Evolutionary conservation across 805 yeast species (phyloP).

Genomic region (Danielia oregonensis): DNA sequence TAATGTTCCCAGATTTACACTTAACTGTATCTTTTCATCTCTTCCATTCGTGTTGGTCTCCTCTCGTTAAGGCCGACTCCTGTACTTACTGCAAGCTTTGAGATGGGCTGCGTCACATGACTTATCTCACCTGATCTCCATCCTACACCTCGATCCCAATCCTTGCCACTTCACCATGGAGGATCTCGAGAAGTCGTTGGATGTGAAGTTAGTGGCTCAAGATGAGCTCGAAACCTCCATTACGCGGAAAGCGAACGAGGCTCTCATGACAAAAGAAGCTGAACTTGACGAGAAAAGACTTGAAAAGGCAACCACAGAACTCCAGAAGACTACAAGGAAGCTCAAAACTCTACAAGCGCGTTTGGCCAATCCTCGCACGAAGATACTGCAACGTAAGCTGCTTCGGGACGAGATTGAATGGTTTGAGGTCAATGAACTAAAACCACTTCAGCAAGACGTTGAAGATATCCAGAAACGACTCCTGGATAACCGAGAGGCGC

Average conservation of each 20-base stretch:
- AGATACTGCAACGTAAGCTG: slow-evolving; percentile 61
- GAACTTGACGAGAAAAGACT: slow-evolving; percentile 75
- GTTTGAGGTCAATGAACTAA: slow-evolving; percentile 48
- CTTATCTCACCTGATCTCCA: too few species aligned
- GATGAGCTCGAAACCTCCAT: slow-evolving; percentile 71
- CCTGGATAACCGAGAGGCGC: slow-evolving; percentile 24
- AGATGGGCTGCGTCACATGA: too few species aligned
- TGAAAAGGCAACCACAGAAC: slow-evolving; percentile 56
- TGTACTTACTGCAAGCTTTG: too few species aligned
- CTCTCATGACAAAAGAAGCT: slow-evolving; percentile 55
- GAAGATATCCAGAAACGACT: slow-evolving; percentile 45
- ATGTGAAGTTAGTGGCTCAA: slow-evolving; percentile 68
- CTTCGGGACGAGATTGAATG: slow-evolving; percentile 51
- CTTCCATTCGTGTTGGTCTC: too few species aligned
- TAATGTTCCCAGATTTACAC: too few species aligned
- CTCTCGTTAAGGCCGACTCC: too few species aligned
- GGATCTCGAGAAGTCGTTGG: slow-evolving; percentile 11
- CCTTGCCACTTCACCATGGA: too few species aligned
- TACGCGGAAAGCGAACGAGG: slow-evolving; percentile 63
- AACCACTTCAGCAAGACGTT: slow-evolving; percentile 55
- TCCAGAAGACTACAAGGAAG: slow-evolving; percentile 41
- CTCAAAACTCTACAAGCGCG: slow-evolving; percentile 46
- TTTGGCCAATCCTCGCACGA: slow-evolving; percentile 49
- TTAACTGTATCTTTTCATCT: too few species aligned
- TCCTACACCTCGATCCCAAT: background rate